Base-by-base conservation (phyloP, 768 basidiomycete species). In the Krasilnikovozyma curviuscula region DNA sequence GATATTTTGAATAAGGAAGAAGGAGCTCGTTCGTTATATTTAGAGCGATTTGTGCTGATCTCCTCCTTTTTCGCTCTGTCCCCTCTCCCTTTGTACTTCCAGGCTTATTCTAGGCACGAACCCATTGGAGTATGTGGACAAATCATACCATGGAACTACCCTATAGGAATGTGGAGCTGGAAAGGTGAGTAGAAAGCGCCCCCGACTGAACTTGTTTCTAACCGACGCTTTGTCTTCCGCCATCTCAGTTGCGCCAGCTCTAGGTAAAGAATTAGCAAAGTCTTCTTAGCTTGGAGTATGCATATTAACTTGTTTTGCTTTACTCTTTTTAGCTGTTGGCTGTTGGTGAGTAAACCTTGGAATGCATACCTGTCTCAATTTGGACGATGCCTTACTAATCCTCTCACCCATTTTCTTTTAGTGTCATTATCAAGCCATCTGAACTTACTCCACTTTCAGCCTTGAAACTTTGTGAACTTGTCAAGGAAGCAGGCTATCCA, bases 101-200 rank as follows among this genome's bases (percentile, higher is more conserved):
- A 83, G 46, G 83, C 81, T 5, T 86, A 82, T 66, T 88, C 85
- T 7, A 74, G 75, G 30, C 80, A 81, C 58, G 86, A 89, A 40
- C 85, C 88, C 18, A 78, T 91, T 54, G 86, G 88, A n/a, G 86
- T 89, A 27, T 85, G 83, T 59, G 86, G 81, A 2, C 89, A 93
- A 64, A 89, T 68, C 52, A 61, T 60, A 18, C 61, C 59, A 1
- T 60, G 59, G 62, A 60, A 60, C 61, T 91, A 83, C 57, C 84
- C 81, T 7, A 84, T 85, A 63, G 42, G 48, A 38, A 59, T 55
- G 56, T 59, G 53, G 57, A 55, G 46, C 10, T 51, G 49, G 50
- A 52, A 52, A 40, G 40, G 46, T 25, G 50, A n/a, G n/a, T n/a
- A n/a, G n/a, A n/a, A n/a, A n/a, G n/a, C 56, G 58, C 7, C 3